Conservation (phyloP, 129 eudicot species). For the Pulicaria dysenterica region DNA sequence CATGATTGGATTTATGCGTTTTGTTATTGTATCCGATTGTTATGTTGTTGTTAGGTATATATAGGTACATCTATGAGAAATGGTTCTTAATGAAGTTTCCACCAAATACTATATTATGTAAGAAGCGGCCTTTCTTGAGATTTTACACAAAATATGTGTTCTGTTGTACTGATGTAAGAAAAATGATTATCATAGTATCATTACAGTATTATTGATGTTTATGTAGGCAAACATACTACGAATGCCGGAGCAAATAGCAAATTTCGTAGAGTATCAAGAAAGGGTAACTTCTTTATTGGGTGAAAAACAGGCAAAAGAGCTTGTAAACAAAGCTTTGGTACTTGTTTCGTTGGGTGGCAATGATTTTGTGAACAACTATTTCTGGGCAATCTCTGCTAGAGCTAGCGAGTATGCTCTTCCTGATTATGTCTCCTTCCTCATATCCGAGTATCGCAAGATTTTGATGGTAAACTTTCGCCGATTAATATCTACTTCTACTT, state of each 20-base stretch:
- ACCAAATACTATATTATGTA: too few species aligned
- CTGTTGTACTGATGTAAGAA: too few species aligned
- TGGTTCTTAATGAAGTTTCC: too few species aligned
- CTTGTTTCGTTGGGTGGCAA: constrained; percentile 66
- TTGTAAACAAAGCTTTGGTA: constrained; percentile 45
- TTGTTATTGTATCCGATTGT: too few species aligned
- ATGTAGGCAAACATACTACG: constrained; percentile 47
- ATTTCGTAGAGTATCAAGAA: constrained; percentile 52
- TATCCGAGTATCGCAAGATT: constrained; percentile 58
- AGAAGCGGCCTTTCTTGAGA: too few species aligned
- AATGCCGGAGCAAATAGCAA: constrained; percentile 36
- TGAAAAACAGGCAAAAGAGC: constrained; percentile 27
- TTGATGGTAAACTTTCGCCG: constrained; percentile 35
- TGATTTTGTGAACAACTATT: constrained; percentile 74
- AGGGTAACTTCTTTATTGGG: constrained; percentile 45
- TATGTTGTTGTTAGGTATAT: too few species aligned
- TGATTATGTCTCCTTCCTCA: constrained; percentile 36
- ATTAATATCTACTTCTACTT: not conserved
- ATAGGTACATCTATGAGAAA: too few species aligned
- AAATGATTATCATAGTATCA: too few species aligned
- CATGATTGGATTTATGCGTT: too few species aligned
- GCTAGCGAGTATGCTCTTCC: constrained; percentile 41
- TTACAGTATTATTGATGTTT: not conserved
- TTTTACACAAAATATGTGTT: too few species aligned
- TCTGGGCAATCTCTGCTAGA: constrained; percentile 35